Conservation (phyloP, 1,284 basidiomycete genomes). For the Ustilago xerochloae region DNA sequence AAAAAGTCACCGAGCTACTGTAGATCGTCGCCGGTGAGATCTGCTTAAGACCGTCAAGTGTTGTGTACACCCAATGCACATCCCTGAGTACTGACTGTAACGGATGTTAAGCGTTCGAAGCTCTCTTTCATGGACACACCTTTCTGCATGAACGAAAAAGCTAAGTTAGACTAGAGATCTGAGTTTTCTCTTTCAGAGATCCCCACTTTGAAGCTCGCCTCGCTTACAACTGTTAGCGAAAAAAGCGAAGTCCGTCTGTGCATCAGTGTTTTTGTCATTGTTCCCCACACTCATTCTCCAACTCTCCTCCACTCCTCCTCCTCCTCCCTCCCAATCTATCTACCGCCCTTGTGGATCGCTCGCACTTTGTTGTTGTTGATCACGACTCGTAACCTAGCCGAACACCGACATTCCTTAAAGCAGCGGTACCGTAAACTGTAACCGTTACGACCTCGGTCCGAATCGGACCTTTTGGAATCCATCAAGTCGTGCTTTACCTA, state of each 20-base stretch:
- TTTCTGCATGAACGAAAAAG: not conserved
- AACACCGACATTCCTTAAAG: not conserved
- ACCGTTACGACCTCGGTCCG: slow-evolving; percentile 18
- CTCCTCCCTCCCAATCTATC: not conserved
- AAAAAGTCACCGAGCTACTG: too few relatives aligned
- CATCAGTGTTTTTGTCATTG: not conserved
- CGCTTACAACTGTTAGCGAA: not conserved
- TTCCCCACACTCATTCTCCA: not conserved
- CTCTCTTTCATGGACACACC: too few relatives aligned
- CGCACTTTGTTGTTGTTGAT: not conserved
- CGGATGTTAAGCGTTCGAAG: too few relatives aligned
- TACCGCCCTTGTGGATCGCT: not conserved
- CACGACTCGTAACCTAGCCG: not conserved
- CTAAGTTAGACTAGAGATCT: too few relatives aligned
- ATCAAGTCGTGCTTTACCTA: too few relatives aligned
- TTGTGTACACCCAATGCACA: too few relatives aligned
- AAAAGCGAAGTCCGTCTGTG: not conserved
- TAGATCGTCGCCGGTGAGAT: too few relatives aligned
- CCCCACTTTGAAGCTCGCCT: too few relatives aligned
- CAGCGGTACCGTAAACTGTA: too few relatives aligned
- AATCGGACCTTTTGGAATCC: slow-evolving; percentile 13
- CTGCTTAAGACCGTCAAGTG: too few relatives aligned
- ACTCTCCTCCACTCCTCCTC: not conserved
- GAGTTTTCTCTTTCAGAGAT: too few relatives aligned
- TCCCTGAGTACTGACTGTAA: too few relatives aligned